Evolutionary conservation across 2,329 filamentous ascomycete genomes (phyloP).

Genomic region (Fusarium acutatum): DNA sequence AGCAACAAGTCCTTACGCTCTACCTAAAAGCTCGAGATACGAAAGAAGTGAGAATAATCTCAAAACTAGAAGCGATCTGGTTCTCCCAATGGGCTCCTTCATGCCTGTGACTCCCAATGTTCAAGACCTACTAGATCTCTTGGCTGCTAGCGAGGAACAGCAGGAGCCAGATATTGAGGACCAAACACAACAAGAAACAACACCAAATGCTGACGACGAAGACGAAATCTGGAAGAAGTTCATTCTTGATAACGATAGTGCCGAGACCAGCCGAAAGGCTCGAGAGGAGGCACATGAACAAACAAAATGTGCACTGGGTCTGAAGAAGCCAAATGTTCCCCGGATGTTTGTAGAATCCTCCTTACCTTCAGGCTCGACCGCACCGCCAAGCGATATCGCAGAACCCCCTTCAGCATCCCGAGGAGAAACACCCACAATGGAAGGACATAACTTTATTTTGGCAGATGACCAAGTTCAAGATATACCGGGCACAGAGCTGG

Average conservation of each 20-base stretch:
- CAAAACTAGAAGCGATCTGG: neutral
- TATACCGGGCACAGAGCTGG: neutral
- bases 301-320: conserved; percentile 20
- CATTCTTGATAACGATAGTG: conserved; percentile 36
- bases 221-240: conserved; percentile 45
- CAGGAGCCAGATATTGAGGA: neutral
- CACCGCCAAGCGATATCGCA: conserved; percentile 23
- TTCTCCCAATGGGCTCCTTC: neutral
- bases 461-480: neutral
- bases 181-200: neutral
- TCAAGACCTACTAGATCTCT: conserved; percentile 36
- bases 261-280: conserved; percentile 33
- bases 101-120: conserved; percentile 5
- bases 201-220: conserved; percentile 34
- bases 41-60: neutral
- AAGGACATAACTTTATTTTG: neutral
- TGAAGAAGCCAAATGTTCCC: neutral
- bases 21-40: neutral
- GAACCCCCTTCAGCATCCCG: conserved; percentile 28
- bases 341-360: conserved; percentile 18
- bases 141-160: conserved; percentile 18
- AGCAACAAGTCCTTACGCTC: neutral
- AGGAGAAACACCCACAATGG: neutral
- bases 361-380: neutral
- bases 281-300: conserved; percentile 32